Conservation (phyloP, 345 rosid genomes). For the Lagerstroemia speciosa region DNA sequence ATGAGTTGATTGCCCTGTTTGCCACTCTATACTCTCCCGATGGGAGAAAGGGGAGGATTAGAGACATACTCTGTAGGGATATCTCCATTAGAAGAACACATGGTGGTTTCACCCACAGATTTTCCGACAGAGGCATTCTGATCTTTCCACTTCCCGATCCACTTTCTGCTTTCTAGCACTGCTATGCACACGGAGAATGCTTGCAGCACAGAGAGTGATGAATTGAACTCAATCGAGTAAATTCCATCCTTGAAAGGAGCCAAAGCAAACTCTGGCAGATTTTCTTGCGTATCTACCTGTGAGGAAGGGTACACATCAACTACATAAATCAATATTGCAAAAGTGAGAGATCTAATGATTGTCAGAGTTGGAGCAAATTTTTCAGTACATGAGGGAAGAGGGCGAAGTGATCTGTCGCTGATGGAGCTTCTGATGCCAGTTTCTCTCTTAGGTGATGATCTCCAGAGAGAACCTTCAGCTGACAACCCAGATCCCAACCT, state of each 20-base stretch:
- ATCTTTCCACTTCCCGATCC: conserved; percentile 19
- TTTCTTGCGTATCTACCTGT: conserved; percentile 57
- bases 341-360: neutral
- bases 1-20: neutral
- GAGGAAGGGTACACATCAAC: conserved; percentile 8
- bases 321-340: neutral
- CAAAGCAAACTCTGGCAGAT: conserved; percentile 51
- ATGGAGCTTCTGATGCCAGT: conserved; percentile 7
- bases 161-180: conserved; percentile 45
- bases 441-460: conserved; percentile 23
- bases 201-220: conserved; percentile 63
- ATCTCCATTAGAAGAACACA: conserved; percentile 18
- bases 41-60: conserved; percentile 65
- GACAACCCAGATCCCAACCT: conserved; percentile 95
- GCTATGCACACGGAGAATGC: conserved; percentile 81
- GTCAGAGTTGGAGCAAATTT: neutral
- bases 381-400: conserved; percentile 17
- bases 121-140: conserved; percentile 18
- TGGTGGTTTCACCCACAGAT: conserved; percentile 19
- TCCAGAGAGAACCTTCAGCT: conserved; percentile 54
- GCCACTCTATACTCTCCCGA: conserved; percentile 48
- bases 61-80: conserved; percentile 47
- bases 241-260: conserved; percentile 64
- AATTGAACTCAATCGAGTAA: conserved; percentile 72
- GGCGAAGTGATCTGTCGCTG: conserved; percentile 14